Conservation (phyloP, 495 filamentous ascomycete genomes). For the Lophiotrema nucula region DNA sequence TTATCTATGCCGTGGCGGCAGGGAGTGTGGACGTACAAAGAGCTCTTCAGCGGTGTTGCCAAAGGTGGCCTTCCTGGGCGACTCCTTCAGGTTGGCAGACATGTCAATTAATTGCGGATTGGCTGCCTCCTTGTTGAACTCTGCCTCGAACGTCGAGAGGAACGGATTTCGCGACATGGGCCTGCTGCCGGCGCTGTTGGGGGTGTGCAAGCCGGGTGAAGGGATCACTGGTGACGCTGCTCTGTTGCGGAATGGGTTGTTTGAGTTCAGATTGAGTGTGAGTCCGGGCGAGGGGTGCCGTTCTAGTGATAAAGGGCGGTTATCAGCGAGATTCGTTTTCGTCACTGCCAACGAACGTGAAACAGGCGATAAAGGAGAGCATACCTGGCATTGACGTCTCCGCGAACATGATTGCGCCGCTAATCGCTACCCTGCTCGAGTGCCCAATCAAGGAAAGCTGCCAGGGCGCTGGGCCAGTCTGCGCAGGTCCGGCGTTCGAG, state of each 20-base stretch:
- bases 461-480: slow-evolving; percentile 8
- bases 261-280: slow-evolving; percentile 58
- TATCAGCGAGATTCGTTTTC: slow-evolving; percentile 27
- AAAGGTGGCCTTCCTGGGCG: slow-evolving; percentile 51
- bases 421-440: slow-evolving; percentile 17
- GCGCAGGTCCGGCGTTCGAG: slow-evolving; percentile 18
- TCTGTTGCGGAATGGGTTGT: slow-evolving; percentile 96
- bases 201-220: slow-evolving; percentile 43
- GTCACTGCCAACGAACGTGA: slow-evolving; percentile 26
- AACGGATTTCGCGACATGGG: slow-evolving; percentile 90
- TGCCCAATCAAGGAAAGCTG: slow-evolving; percentile 24
- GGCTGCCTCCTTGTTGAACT: slow-evolving; percentile 30
- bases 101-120: slow-evolving; percentile 44
- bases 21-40: slow-evolving; percentile 69
- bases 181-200: slow-evolving; percentile 52
- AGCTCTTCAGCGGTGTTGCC: slow-evolving; percentile 73
- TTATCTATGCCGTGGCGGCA: too few relatives aligned
- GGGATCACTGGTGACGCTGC: slow-evolving; percentile 63
- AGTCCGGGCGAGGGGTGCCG: slow-evolving; percentile 37
- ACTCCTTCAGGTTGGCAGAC: slow-evolving; percentile 50
- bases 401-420: slow-evolving; percentile 31
- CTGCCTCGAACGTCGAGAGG: slow-evolving; percentile 67
- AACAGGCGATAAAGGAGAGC: slow-evolving; percentile 30
- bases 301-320: slow-evolving; percentile 25
- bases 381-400: slow-evolving; percentile 37